phyloP scores from a whole-genome alignment of 352 stramenopile species.

The Phytophthora pisi region DNA sequence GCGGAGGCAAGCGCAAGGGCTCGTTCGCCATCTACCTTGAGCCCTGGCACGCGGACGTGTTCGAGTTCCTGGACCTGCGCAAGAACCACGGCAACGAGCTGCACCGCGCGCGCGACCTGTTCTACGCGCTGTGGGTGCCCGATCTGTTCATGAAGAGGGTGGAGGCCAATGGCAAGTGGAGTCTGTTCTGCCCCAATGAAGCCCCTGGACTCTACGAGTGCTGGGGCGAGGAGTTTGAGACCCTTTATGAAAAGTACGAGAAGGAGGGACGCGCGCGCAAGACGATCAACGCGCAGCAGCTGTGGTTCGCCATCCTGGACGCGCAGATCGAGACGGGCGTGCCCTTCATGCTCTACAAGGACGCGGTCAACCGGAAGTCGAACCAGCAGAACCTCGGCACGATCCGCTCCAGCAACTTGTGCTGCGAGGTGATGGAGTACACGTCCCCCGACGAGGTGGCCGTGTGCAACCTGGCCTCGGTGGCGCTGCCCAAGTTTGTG shows the following conservation, averaged over 20 bases:
- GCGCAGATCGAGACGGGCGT: constrained; percentile 99
- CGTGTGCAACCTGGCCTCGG: constrained; percentile 99
- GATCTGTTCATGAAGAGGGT: constrained; percentile 99
- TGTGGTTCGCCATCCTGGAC: constrained; percentile 99
- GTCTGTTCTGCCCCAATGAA: constrained; percentile 99
- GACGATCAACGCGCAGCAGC: constrained; percentile 96
- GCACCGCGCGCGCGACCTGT: constrained; percentile 97
- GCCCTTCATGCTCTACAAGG: constrained; percentile 99
- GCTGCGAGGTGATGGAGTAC: constrained; percentile 99
- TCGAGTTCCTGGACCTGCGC: constrained; percentile 97
- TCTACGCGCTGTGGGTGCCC: constrained; percentile 99
- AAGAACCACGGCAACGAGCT: constrained; percentile 99
- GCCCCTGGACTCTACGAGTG: constrained; percentile 94
- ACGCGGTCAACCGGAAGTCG: constrained; percentile 98
- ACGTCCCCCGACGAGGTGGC: constrained; percentile 97
- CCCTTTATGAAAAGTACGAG: constrained; percentile 97
- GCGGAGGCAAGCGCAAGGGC: constrained; percentile 97
- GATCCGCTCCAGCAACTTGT: constrained; percentile 99
- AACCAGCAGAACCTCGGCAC: constrained; percentile 99
- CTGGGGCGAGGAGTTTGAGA: constrained; percentile 95
- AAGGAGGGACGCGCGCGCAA: constrained; percentile 93
- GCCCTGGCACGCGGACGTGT: constrained; percentile 99
- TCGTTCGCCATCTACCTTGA: constrained; percentile 99
- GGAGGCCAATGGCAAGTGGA: constrained; percentile 97
- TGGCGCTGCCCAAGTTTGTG: constrained; percentile 97